Evolutionary conservation across 1,284 basidiomycete species (phyloP), one percentile per base, ranked within the genome.

Genomic region (Cutaneotrichosporon spelunceum): DNA sequence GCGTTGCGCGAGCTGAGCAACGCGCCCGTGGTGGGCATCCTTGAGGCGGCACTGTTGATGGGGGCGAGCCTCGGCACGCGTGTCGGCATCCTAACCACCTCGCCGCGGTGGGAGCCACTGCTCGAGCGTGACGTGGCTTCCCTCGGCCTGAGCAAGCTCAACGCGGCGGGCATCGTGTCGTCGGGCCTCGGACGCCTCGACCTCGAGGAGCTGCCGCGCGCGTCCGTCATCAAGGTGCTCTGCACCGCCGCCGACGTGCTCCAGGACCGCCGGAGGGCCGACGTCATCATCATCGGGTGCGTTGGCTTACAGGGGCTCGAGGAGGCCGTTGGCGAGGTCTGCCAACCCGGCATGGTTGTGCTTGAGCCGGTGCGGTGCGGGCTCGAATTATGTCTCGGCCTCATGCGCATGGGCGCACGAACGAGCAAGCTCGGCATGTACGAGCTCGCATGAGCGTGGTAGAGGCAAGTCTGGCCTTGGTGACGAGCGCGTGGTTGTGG

Each of bases 11-110:
- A 79, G 49, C 66, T 73, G 60, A 69, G 77, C 55, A 45, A 69
- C 23, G 60, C 79, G 0, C 72, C 79, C 2, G 81, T 82, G 19
- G 72, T 82, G 26, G 80, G 81, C 23, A 84, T 84, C 61, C 81
- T 84, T 72, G 82, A 84, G 64, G 80, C 82, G 2, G 80, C 80
- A 7, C 67, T 84, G 30, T 72, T 83, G 21, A 66, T 75, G 36
- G 65, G 62, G 3, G 68, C 68, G 29, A 63, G 62, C 10, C 64
- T 75, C 4, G 78, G 76, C 3, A 66, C 72, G 14, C 75, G 75
- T 8, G 82, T 82, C 56, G 83, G 81, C 2, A 81, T 84, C 59
- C 79, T 84, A n/a, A 82, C 82, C 5, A 84, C 83, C 1, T 82
- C 81, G 6, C 73, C 72, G 9, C 78, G 81, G 16, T 82, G 82